Evolutionary conservation across 257 asterid genomes (phyloP), one percentile per base, ranked within the genome.

Genomic region (Sherardia arvensis): DNA sequence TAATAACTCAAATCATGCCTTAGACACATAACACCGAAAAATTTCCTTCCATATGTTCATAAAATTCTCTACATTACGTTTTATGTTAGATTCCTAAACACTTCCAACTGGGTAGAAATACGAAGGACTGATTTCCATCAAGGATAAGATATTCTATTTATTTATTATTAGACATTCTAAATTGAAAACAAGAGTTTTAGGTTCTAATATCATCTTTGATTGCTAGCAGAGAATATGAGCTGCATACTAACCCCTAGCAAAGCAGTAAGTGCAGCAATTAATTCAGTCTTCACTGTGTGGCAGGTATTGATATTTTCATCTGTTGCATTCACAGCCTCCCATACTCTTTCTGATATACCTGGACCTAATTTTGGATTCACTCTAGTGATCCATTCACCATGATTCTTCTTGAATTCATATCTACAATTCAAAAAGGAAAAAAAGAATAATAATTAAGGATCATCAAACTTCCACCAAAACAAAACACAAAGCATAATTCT

Each of bases 321-420:
- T 49, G 84, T 88, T 30, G 94, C 33, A 54, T 32, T 51, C 20
- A 91, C 54, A 3, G 98, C 94, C 9, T 86, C 88, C 79, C 81
- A 66, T 28, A 84, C 84, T 45, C 98, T 80, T 70, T 88, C 96
- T 9, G 87, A 79, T 83, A 91, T 76, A 47, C 92, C 94, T 11
- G 98, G 94, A 48, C 96, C 92, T 63, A 91, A 65, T 62, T 71
- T 69, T 4, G 98, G 98, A 65, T 83, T 82, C 7, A 79, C 92
- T 4, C 79, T 66, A 32, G 61, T 69, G 40, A 86, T 80, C 98
- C 98, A 91, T 62, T 91, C 95, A 20, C 95, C 87, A 18, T 91
- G 98, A 73, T 91, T 88, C 38, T 72, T 81, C 82, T 88, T 91
- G 73, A 91, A 88, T 70, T 91, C 98, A 45, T 79, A 71, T 80